Evolutionary conservation across 495 filamentous ascomycete genomes (phyloP).

Genomic region (Penicillium chermesinum): DNA sequence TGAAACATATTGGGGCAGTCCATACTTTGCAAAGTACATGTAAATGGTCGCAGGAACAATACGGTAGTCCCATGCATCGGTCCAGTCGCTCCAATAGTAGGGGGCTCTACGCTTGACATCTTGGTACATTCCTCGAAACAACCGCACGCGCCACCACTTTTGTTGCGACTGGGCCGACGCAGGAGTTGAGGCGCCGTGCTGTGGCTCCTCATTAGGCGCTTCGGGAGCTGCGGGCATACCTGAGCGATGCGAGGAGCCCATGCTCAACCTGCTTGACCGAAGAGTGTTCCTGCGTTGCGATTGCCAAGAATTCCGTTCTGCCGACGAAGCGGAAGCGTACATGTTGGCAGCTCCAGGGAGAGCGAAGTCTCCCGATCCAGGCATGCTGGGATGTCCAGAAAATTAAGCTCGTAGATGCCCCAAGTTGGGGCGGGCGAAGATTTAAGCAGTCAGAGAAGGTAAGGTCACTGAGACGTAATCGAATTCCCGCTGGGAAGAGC

Average conservation of each 20-base stretch:
- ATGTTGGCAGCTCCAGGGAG: constrained; percentile 23
- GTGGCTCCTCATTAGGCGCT: constrained; percentile 3
- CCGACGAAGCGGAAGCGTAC: constrained; percentile 20
- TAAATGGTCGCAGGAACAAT: constrained; percentile 77
- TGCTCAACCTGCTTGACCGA: constrained; percentile 14
- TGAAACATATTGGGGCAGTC: neutral
- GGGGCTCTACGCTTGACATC: constrained; percentile 68
- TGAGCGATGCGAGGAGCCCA: constrained; percentile 10
- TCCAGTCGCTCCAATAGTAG: constrained; percentile 74
- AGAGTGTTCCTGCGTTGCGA: constrained; percentile 22
- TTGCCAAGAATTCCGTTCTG: constrained; percentile 31
- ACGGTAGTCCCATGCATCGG: constrained; percentile 80
- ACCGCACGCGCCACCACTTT: constrained; percentile 58
- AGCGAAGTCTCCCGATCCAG: constrained; percentile 18
- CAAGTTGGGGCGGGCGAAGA: too few species aligned
- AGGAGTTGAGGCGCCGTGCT: constrained; percentile 8
- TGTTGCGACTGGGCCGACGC: constrained; percentile 13
- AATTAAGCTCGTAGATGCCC: neutral
- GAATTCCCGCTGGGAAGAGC: neutral
- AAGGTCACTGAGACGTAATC: neutral
- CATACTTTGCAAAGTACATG: constrained; percentile 89
- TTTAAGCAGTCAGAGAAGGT: too few species aligned
- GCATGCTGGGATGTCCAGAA: constrained; percentile 4
- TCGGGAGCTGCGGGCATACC: constrained; percentile 9
- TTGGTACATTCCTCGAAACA: constrained; percentile 62